Conservation (phyloP, 768 basidiomycete species). For the Lactarius tabidus region DNA sequence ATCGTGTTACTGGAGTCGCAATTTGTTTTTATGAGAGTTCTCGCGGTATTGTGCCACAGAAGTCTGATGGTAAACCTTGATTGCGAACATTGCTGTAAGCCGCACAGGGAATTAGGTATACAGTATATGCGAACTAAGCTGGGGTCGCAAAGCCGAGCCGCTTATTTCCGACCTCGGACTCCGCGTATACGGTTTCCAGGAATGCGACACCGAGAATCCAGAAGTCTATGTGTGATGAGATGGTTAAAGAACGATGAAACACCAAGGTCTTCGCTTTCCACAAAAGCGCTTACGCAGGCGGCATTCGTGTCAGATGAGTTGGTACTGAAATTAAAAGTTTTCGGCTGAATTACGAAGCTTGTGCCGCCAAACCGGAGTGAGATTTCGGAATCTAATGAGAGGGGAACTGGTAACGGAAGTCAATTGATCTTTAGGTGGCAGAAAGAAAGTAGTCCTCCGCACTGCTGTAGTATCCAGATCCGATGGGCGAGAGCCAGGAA, state of each 20-base stretch:
- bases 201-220: conserved; percentile 9
- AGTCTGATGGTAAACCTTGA: too few species aligned
- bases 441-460: not conserved
- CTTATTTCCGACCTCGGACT: conserved; percentile 14
- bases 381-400: conserved; percentile 25
- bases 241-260: not conserved
- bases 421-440: not conserved
- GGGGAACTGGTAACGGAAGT: conserved; percentile 25
- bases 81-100: too few species aligned
- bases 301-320: conserved; percentile 19
- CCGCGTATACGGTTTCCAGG: not conserved
- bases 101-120: too few species aligned
- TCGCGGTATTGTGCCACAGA: too few species aligned
- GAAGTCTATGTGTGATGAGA: not conserved
- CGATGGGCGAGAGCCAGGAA: conserved; percentile 8
- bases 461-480: not conserved
- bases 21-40: too few species aligned
- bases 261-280: not conserved
- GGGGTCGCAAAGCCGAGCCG: conserved; percentile 17
- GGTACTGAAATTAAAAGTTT: conserved; percentile 31
- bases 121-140: not conserved
- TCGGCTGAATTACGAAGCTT: conserved; percentile 28
- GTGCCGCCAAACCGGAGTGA: conserved; percentile 31
- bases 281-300: conserved; percentile 24
- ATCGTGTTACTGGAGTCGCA: too few species aligned